Evolutionary conservation across 2,329 filamentous ascomycete species (phyloP).

Genomic region (Pezicula carpinea): DNA sequence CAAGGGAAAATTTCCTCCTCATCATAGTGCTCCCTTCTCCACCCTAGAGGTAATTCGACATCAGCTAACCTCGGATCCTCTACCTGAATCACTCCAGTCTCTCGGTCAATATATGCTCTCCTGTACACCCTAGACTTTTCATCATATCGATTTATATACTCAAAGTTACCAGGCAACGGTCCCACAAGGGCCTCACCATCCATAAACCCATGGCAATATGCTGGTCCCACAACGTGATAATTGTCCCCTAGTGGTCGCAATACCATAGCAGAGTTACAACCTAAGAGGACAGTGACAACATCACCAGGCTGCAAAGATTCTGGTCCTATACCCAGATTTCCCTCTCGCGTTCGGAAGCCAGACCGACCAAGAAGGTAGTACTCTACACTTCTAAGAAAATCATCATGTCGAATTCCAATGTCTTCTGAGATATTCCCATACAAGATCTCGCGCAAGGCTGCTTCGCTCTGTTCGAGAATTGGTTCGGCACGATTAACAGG

Average conservation of each 20-base stretch:
- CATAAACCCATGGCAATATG: conserved; percentile 9
- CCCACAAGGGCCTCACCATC: conserved; percentile 9
- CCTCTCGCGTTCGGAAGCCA: neutral
- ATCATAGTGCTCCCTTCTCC: neutral
- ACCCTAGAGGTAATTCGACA: neutral
- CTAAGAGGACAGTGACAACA: conserved; percentile 7
- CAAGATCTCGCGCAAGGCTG: too few species aligned
- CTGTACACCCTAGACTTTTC: too few species aligned
- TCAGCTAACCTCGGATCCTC: neutral
- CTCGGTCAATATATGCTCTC: neutral
- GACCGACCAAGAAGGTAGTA: neutral
- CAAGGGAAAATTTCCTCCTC: neutral
- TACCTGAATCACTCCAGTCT: neutral
- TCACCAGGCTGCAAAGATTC: neutral
- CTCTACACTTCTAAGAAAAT: too few species aligned
- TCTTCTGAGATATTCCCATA: too few species aligned
- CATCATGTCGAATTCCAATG: too few species aligned
- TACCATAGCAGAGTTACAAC: conserved; percentile 2
- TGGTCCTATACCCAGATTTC: neutral
- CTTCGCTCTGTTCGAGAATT: too few species aligned
- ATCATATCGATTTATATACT: neutral
- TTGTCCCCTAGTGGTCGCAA: conserved; percentile 2
- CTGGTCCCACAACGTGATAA: conserved; percentile 11
- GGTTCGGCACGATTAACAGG: too few species aligned
- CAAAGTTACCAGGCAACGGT: neutral